These are phyloP conservation scores for Puccinia triticina DNA, from an alignment of 1,284 basidiomycete genomes.

Conservation along the genomic window DNA sequence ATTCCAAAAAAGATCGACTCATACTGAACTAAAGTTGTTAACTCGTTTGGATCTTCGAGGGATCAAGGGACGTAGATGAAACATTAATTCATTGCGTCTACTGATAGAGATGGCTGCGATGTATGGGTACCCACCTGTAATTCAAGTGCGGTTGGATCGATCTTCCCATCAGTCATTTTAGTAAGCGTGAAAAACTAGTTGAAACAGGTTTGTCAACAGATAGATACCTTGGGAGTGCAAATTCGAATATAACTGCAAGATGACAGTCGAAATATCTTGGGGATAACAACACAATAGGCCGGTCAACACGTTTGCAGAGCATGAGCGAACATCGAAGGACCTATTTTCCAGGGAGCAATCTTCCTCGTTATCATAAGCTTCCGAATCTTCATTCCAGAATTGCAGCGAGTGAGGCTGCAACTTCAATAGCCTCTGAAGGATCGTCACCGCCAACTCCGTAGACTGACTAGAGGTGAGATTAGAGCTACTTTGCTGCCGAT, in stretches of 20 bases:
- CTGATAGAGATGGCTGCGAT: neutral
- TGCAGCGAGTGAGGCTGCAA: constrained; percentile 40
- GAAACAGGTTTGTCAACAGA: constrained; percentile 10
- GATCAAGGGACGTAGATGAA: neutral
- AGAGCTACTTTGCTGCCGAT: neutral
- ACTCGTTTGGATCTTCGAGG: constrained; percentile 25
- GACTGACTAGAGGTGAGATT: constrained; percentile 28
- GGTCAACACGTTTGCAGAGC: constrained; percentile 40
- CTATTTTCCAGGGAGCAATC: constrained; percentile 30
- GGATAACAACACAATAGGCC: constrained; percentile 28
- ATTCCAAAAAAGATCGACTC: constrained; percentile 42
- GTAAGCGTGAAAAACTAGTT: constrained; percentile 5
- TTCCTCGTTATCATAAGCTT: constrained; percentile 46
- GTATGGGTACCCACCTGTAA: neutral
- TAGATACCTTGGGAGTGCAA: constrained; percentile 24
- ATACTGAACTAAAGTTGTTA: constrained; percentile 27
- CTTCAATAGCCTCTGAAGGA: constrained; percentile 28
- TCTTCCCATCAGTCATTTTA: constrained; percentile 5
- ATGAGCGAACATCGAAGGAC: constrained; percentile 38
- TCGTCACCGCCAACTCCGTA: constrained; percentile 28
- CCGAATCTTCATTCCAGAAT: constrained; percentile 47
- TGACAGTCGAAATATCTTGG: constrained; percentile 25
- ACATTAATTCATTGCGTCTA: neutral
- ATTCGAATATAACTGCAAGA: constrained; percentile 30
- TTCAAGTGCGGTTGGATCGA: neutral